These are phyloP conservation scores for Syzygium malaccense DNA, from an alignment of 441 rosid species.

Conservation along the genomic window DNA sequence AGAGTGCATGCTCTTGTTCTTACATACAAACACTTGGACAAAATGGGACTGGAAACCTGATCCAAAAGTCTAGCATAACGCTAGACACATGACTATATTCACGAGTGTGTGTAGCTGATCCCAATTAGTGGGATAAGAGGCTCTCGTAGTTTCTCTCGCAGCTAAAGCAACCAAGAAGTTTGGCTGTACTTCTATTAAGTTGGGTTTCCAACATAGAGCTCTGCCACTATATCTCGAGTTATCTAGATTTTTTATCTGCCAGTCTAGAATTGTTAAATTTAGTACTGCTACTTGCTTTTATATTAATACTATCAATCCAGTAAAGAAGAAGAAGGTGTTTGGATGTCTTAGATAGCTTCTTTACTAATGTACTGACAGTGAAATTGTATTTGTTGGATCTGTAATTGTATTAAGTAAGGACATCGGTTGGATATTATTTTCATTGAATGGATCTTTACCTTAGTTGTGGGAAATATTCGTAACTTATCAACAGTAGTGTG, in stretches of 20 bases:
- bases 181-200: background rate
- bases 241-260: background rate
- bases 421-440: background rate
- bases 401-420: background rate
- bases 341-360: background rate
- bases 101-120: background rate
- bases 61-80: background rate
- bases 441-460: background rate
- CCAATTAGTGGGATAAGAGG: background rate
- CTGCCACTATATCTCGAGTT: background rate
- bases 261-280: background rate
- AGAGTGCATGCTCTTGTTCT: background rate
- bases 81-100: background rate
- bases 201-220: background rate
- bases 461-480: background rate
- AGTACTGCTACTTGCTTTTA: background rate
- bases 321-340: background rate
- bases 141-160: background rate
- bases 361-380: background rate
- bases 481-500: background rate
- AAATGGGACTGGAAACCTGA: background rate
- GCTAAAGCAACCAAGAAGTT: background rate
- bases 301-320: background rate
- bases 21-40: background rate
- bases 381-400: background rate